A percentile compares a stretch with the other conserved stretches of the same genome.
phyloP scores from a whole-genome alignment of 306 rosid genomes.

The Pachyrhizus erosus region DNA sequence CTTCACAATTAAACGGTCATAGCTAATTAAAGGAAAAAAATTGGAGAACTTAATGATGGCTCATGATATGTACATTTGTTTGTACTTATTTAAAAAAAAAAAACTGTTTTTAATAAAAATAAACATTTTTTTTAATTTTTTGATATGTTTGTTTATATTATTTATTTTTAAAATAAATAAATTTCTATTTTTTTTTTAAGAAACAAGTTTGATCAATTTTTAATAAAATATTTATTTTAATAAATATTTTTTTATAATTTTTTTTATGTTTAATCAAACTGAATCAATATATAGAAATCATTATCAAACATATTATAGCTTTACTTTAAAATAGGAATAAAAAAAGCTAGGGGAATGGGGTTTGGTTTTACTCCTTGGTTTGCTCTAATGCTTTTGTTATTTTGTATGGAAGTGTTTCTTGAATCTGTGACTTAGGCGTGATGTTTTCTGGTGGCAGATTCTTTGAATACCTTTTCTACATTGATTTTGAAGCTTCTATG shows the following conservation, averaged over 20 bases:
- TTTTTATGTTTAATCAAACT: too few species aligned
- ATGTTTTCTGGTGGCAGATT: conserved; percentile 56
- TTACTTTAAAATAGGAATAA: not conserved
- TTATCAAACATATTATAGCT: not conserved
- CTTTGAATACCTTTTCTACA: conserved; percentile 71
- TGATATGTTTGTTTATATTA: too few species aligned
- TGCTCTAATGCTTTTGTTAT: conserved; percentile 8
- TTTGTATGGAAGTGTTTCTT: not conserved
- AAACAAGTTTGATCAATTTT: too few species aligned
- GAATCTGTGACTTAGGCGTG: conserved; percentile 8
- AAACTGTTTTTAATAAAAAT: too few species aligned
- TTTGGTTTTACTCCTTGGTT: not conserved
- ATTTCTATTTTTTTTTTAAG: too few species aligned
- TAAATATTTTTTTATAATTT: too few species aligned
- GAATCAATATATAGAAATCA: too few species aligned
- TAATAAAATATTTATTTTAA: too few species aligned
- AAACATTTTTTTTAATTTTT: too few species aligned
- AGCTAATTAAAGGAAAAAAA: not conserved
- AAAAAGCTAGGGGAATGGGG: not conserved
- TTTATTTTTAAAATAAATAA: too few species aligned
- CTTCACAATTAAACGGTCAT: not conserved
- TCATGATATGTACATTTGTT: too few species aligned
- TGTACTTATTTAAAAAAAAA: too few species aligned
- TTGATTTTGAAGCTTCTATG: conserved; percentile 87
- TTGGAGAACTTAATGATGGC: conserved; percentile 19